Conservation (phyloP, 371 early-diverging fungal genomes). For the Amoeboaphelidium protococcarum region DNA sequence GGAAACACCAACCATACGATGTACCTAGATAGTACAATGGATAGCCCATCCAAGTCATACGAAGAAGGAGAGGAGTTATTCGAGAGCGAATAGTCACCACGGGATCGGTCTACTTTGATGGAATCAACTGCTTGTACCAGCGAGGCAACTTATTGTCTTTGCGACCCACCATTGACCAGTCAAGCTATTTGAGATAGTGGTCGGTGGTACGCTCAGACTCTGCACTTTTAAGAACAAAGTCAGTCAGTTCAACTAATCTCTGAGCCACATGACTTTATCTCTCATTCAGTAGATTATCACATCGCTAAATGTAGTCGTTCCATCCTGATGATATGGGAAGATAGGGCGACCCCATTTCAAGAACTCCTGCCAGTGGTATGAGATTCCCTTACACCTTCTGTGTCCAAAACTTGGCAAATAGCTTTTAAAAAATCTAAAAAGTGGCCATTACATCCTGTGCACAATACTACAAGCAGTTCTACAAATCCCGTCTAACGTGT, state of each 20-base stretch:
- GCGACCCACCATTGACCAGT: background rate
- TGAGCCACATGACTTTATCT: conserved; percentile 22
- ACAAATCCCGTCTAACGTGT: conserved; percentile 26
- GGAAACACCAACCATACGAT: conserved; percentile 53
- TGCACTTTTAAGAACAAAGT: conserved; percentile 4
- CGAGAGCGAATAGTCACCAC: conserved; percentile 40
- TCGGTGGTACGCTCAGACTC: background rate
- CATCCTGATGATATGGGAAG: conserved; percentile 52
- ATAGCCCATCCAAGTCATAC: conserved; percentile 51
- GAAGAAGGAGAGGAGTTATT: conserved; percentile 49
- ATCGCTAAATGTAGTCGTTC: conserved; percentile 20
- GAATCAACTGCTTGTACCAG: conserved; percentile 66
- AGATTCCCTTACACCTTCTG: conserved; percentile 63
- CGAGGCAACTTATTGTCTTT: conserved; percentile 27
- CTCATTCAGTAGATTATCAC: conserved; percentile 26
- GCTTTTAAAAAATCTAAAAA: conserved; percentile 30
- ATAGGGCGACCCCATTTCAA: conserved; percentile 62
- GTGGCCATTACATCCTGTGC: conserved; percentile 65
- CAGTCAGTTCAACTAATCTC: conserved; percentile 31
- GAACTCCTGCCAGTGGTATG: conserved; percentile 67
- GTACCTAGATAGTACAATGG: conserved; percentile 34
- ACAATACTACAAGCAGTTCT: conserved; percentile 49
- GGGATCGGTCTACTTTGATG: conserved; percentile 19
- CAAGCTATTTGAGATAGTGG: background rate
- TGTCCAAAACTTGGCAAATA: conserved; percentile 35